phyloP scores from a whole-genome alignment of 805 yeast species.

The Cyberlindnera xishuangbannaensis region DNA sequence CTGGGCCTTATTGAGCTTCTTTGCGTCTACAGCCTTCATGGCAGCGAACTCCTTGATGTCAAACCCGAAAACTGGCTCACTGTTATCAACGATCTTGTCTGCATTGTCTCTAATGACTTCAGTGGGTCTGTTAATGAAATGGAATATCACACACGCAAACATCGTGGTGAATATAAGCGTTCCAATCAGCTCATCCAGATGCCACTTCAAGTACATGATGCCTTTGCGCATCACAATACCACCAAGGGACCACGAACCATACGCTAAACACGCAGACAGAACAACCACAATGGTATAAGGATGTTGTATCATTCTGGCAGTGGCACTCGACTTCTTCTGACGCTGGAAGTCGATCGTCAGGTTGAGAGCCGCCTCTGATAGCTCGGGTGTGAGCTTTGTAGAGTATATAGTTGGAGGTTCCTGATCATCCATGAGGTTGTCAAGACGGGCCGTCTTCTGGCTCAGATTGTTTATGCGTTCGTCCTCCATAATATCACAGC shows the following conservation, averaged over 20 bases:
- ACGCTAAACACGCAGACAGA: not conserved
- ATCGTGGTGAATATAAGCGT: conserved; percentile 35
- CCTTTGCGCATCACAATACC: conserved; percentile 15
- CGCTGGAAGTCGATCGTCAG: conserved; percentile 52
- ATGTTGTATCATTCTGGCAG: conserved; percentile 39
- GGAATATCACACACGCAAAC: conserved; percentile 34
- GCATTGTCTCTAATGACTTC: conserved; percentile 41
- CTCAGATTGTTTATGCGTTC: conserved; percentile 1
- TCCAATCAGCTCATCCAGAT: conserved; percentile 20
- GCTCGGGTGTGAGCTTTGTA: conserved; percentile 47
- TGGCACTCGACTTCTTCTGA: conserved; percentile 21
- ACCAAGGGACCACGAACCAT: conserved; percentile 15
- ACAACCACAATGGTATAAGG: conserved; percentile 32
- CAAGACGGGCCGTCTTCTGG: conserved; percentile 49
- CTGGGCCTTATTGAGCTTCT: conserved; percentile 17
- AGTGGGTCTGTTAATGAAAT: conserved; percentile 36
- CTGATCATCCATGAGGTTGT: conserved; percentile 47
- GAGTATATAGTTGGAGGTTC: conserved; percentile 49
- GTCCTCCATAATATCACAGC: not conserved
- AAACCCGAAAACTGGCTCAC: conserved; percentile 41
- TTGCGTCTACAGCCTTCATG: conserved; percentile 18
- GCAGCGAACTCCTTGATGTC: conserved; percentile 45
- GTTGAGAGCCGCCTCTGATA: conserved; percentile 53
- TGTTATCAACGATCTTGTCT: conserved; percentile 32
- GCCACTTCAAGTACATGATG: conserved; percentile 9